These are phyloP conservation scores for Rhododendron griersonianum DNA, from an alignment of 148 eudicot genomes.

Conservation along the genomic window DNA sequence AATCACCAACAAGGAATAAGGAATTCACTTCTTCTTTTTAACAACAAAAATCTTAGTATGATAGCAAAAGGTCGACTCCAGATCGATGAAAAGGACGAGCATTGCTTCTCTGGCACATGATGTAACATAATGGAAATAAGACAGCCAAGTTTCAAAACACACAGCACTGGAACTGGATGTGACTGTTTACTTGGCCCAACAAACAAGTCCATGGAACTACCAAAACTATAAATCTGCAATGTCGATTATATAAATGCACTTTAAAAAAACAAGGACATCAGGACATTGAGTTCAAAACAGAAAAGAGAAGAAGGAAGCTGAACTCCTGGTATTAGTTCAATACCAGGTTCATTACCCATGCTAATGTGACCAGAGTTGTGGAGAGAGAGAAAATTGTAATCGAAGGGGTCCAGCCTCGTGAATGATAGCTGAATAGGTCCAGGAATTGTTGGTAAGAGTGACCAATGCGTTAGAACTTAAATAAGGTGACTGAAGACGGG, in stretches of 20 bases:
- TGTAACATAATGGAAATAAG: neutral
- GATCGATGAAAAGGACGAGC: neutral
- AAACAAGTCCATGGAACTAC: neutral
- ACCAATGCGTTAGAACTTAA: neutral
- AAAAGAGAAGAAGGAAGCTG: neutral
- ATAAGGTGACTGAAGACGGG: slow-evolving; percentile 2
- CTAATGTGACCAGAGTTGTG: neutral
- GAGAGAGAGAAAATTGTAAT: neutral
- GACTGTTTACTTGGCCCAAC: neutral
- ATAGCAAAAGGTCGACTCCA: neutral
- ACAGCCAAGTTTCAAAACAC: neutral
- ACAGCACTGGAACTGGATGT: neutral
- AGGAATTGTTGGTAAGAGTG: neutral
- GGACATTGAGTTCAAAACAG: neutral
- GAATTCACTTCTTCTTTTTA: neutral
- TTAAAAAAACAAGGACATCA: neutral
- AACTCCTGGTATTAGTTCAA: neutral
- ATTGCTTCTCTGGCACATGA: neutral
- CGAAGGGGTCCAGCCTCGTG: neutral
- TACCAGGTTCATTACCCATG: too few species aligned
- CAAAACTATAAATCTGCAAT: neutral
- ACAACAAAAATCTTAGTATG: neutral
- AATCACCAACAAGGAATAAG: neutral
- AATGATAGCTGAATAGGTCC: neutral
- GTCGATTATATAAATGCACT: neutral